Base-by-base conservation (phyloP, 2,329 filamentous ascomycete genomes). In the Calonectria henricotiae region DNA sequence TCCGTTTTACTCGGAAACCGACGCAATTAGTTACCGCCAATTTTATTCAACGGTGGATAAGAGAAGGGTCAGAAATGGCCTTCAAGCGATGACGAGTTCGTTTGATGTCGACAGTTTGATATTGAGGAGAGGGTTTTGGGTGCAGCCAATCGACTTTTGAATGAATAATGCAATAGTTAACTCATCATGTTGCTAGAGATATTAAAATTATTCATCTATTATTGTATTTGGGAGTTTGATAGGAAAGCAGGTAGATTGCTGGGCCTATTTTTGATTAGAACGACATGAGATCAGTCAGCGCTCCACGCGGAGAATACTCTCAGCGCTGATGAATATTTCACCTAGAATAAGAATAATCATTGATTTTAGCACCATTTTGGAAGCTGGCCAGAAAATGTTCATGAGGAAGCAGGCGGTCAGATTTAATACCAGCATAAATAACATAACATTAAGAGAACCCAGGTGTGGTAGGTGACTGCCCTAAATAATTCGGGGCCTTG, bases 91-190 rank as follows among this genome's bases (percentile, higher is more conserved):
- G 58, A 20, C 41, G 11, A 44, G 41, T 15, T 20, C 32, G 17
- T 55, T 55, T 17, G 37, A 41, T 20, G 20, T 54, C 17, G 46
- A 49, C 30, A 43, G 17, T 27, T 30, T 44, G 30, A 54, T 30
- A 64, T 32, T 41, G 37, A 54, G n/a, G 43, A 55, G 51, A n/a
- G 51, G 51, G 4, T 55, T 55, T 20, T 55, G 51, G 51, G 51
- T 55, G n/a, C 51, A 55, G 11, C 51, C 51, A 32, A 55, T 55
- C 11, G 51, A 55, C n/a, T 55, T 55, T 37, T 55, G 32, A 55
- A 25, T 13, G 8, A 37, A 13, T 12, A 15, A 35, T 15, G 8
- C 2, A 4, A 25, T 3, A 13, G 20, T 20, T 20, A 20, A 20
- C 20, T 20, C 20, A 20, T 20, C 20, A 20, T 20, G 20, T 20